Evolutionary conservation across 2,329 filamentous ascomycete species (phyloP), one percentile per base, ranked within the genome.

Genomic region (Sporothrix globosa): DNA sequence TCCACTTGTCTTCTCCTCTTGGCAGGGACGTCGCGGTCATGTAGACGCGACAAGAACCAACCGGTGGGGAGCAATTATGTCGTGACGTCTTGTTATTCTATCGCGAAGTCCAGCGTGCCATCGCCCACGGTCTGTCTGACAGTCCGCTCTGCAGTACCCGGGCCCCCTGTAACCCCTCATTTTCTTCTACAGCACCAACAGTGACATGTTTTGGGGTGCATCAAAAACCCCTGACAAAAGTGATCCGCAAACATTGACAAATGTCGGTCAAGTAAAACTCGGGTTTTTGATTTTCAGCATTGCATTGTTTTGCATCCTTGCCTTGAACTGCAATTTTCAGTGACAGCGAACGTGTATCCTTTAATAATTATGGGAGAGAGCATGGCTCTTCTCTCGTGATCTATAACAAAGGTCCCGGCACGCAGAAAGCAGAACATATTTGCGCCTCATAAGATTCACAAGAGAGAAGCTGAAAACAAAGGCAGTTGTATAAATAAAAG

Each of bases 131-230:
- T 44, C 17, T 34, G 13, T 9, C 17, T 5, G 30, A 44, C 30
- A 2, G n/a, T 41, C 7, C 27, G 17, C 30, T 1, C 7, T 34
- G 46, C 14, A 48, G 4, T 14, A 60, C 4, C 19, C n/a, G 30
- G 27, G 6, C 58, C 14, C n/a, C 58, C 34, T 61, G 58, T 27
- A 24, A 27, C 39, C 58, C 58, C 39, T 46, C 58, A 14, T 13
- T 53, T 54, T 54, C 4, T n/a, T 10, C 41, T 30, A 5, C n/a
- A 46, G 39, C 39, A 61, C 58, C 39, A 61, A 61, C 39, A 61
- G 58, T 61, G 58, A 27, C 58, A 39, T 61, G 39, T 58, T 61
- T 46, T 61, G 39, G 39, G 39, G 39, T 44, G 58, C 39, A n/a
- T 61, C 58, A 61, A 17, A 17, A 27, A 4, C 30, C 30, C 17